A percentile compares a stretch with the other conserved stretches of the same genome.
phyloP scores from a whole-genome alignment of 2,329 filamentous ascomycete genomes.

The Cercospora zeina region DNA sequence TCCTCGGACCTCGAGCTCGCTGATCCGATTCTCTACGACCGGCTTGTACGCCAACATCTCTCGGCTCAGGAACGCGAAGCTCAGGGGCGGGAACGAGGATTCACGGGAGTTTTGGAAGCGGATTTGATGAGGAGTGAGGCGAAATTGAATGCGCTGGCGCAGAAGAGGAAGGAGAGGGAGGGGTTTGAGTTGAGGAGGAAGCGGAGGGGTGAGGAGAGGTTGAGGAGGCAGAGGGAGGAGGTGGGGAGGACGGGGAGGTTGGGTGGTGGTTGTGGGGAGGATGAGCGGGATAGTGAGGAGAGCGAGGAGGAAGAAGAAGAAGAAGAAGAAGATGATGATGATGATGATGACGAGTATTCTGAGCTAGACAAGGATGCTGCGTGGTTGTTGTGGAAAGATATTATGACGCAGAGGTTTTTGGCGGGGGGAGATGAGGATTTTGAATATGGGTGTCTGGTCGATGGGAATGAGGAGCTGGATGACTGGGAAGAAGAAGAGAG shows the following conservation, averaged over 20 bases:
- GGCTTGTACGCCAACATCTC: constrained; percentile 74
- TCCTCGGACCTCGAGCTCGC: constrained; percentile 60
- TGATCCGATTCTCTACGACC: constrained; percentile 81
- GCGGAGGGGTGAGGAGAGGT: constrained; percentile 66
- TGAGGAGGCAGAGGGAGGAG: constrained; percentile 74
- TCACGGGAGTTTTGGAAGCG: constrained; percentile 74
- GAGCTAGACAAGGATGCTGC: constrained; percentile 65
- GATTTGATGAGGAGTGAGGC: constrained; percentile 75
- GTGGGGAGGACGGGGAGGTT: constrained; percentile 61
- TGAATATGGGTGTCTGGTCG: constrained; percentile 66
- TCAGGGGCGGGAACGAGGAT: constrained; percentile 73
- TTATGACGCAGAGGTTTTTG: constrained; percentile 73
- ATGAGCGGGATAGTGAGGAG: constrained; percentile 58
- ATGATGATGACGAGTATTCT: constrained; percentile 56
- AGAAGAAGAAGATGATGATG: constrained; percentile 47
- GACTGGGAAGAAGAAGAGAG: constrained; percentile 59
- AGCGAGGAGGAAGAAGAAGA: constrained; percentile 61
- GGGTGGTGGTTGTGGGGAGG: constrained; percentile 56
- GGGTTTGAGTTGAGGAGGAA: constrained; percentile 59
- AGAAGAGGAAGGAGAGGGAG: constrained; percentile 54
- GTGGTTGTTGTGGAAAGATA: constrained; percentile 66
- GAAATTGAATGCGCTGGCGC: constrained; percentile 64
- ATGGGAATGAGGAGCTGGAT: constrained; percentile 71
- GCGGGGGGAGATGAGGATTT: constrained; percentile 75
- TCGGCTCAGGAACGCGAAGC: constrained; percentile 69